These are phyloP conservation scores for Areca catechu DNA, from an alignment of 176 grass and related monocot species.

Conservation along the genomic window DNA sequence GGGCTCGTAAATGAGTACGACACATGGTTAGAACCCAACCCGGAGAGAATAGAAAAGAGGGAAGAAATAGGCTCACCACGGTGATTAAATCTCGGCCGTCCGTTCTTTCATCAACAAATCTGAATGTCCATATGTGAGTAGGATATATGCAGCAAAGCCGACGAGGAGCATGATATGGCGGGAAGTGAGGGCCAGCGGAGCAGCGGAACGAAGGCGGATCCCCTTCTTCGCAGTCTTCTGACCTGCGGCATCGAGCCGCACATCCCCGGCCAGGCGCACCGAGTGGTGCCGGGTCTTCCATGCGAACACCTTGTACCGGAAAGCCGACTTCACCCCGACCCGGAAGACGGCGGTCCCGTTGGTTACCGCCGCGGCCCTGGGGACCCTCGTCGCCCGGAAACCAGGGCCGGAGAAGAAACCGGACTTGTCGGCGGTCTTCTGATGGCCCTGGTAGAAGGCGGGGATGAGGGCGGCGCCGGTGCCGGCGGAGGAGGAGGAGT, in stretches of 20 bases:
- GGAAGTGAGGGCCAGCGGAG: neutral
- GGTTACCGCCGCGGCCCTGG: no score
- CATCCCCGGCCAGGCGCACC: neutral
- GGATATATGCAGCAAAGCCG: no score
- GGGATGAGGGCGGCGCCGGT: neutral
- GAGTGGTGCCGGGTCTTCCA: neutral
- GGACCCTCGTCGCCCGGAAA: no score
- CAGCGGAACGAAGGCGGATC: conserved; percentile 5
- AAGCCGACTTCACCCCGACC: neutral
- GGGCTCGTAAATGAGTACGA: no score
- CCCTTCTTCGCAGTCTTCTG: neutral
- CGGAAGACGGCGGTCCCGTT: conserved; percentile 1
- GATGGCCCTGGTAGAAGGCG: conserved; percentile 19
- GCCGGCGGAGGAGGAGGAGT: neutral
- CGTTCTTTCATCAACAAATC: no score
- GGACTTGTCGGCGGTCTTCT: conserved; percentile 5
- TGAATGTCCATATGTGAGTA: no score
- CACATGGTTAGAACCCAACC: no score
- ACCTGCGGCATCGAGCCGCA: neutral
- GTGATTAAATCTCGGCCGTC: no score
- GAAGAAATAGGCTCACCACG: no score
- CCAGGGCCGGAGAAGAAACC: neutral
- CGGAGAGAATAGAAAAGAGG: no score
- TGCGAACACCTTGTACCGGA: conserved; percentile 11
- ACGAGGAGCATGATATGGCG: no score